A percentile compares a stretch with the other conserved stretches of the same genome.
phyloP scores from a whole-genome alignment of 1,139 yeast genomes.

The Spathaspora sp. region DNA sequence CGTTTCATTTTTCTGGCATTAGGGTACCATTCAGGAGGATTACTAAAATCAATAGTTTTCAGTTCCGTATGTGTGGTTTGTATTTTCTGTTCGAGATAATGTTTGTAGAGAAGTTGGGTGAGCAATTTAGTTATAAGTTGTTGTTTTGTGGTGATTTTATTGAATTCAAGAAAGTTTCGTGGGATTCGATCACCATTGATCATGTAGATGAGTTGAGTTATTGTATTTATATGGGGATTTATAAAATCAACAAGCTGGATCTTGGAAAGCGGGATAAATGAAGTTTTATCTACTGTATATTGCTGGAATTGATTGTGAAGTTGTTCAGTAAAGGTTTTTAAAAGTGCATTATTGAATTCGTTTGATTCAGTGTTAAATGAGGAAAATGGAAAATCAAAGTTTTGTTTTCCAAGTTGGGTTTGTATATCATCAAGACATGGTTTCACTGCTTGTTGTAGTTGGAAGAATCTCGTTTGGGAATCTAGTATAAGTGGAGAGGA shows the following conservation, averaged over 20 bases:
- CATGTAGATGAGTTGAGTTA: constrained; percentile 20
- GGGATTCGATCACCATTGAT: constrained; percentile 23
- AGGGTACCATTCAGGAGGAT: constrained; percentile 89
- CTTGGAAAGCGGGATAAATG: constrained; percentile 5
- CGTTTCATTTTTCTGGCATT: constrained; percentile 79
- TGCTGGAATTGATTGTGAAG: constrained; percentile 1
- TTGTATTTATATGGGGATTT: constrained; percentile 28
- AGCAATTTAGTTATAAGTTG: constrained; percentile 23
- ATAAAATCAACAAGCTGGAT: constrained; percentile 23
- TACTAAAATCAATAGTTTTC: constrained; percentile 48
- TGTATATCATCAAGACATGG: not conserved
- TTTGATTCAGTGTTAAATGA: constrained; percentile 9
- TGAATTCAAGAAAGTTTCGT: constrained; percentile 16
- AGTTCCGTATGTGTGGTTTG: constrained; percentile 15
- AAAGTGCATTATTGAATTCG: not conserved
- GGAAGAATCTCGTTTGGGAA: not conserved
- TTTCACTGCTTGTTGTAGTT: constrained; percentile 4
- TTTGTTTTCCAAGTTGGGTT: not conserved
- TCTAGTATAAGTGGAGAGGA: not conserved
- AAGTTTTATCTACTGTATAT: not conserved
- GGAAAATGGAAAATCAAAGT: constrained; percentile 7
- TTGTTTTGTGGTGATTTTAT: constrained; percentile 16
- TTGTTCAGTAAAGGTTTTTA: not conserved
- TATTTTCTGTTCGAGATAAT: constrained; percentile 18
- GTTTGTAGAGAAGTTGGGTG: constrained; percentile 25